phyloP scores from a whole-genome alignment of 228 moss, liverwort and hornwort species.

The Sphagnum fallax region DNA sequence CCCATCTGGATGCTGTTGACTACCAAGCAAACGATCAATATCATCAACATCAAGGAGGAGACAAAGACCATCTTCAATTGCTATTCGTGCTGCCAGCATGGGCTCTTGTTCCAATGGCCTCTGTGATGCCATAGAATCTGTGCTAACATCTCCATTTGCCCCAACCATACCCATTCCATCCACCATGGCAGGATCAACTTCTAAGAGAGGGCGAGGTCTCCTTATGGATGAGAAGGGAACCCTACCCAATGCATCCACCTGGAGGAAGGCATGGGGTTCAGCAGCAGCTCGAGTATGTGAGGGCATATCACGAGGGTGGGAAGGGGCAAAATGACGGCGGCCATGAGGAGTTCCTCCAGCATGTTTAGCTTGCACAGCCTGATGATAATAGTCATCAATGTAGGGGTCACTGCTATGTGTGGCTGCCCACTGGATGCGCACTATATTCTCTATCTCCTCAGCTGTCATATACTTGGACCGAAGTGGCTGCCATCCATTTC shows the following conservation, averaged over 20 bases:
- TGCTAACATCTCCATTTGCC: slow-evolving; percentile 37
- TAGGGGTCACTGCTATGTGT: slow-evolving; percentile 96
- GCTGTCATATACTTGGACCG: slow-evolving; percentile 94
- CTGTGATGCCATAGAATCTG: slow-evolving; percentile 53
- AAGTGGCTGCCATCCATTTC: slow-evolving; percentile 68
- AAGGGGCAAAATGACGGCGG: slow-evolving; percentile 82
- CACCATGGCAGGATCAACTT: slow-evolving; percentile 37
- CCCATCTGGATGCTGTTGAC: slow-evolving; percentile 74
- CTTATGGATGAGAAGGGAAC: slow-evolving; percentile 95
- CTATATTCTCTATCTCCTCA: slow-evolving; percentile 96
- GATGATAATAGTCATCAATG: slow-evolving; percentile 95
- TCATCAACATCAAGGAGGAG: slow-evolving; percentile 96
- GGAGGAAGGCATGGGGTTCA: slow-evolving; percentile 92
- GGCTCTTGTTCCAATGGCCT: slow-evolving; percentile 94
- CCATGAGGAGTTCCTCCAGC: slow-evolving; percentile 66
- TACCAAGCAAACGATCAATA: slow-evolving; percentile 69
- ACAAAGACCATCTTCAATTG: slow-evolving; percentile 90
- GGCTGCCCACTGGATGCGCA: slow-evolving; percentile 97
- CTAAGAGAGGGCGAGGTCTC: slow-evolving; percentile 63
- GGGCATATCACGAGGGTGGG: slow-evolving; percentile 84
- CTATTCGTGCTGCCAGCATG: slow-evolving; percentile 94
- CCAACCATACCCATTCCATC: slow-evolving; percentile 23
- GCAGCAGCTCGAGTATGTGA: slow-evolving; percentile 82
- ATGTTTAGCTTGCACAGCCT: slow-evolving; percentile 76
- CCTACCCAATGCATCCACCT: slow-evolving; percentile 91